phyloP scores from a whole-genome alignment of 2,329 filamentous ascomycete species.

The Diaporthe ampelina region DNA sequence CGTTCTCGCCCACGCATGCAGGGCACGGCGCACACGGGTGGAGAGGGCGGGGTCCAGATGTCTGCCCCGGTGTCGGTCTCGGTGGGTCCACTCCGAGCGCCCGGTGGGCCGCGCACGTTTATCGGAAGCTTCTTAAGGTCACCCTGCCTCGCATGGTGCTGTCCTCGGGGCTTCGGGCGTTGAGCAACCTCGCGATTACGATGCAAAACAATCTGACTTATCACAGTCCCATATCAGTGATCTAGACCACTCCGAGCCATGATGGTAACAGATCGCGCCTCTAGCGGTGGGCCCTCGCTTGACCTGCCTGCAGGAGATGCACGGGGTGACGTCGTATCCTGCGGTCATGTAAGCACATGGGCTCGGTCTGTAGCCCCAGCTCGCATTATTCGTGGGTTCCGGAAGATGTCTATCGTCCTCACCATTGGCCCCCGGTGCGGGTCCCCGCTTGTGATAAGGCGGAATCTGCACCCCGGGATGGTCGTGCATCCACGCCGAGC shows the following conservation, averaged over 20 bases:
- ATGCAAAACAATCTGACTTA: neutral
- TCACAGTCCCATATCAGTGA: neutral
- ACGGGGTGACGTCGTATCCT: slow-evolving; percentile 24
- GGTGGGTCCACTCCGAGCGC: neutral
- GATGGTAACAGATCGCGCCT: neutral
- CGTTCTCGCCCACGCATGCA: neutral
- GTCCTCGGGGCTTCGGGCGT: neutral
- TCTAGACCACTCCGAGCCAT: neutral
- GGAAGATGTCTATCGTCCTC: neutral
- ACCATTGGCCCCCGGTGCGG: neutral
- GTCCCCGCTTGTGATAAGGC: slow-evolving; percentile 25
- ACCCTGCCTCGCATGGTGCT: neutral
- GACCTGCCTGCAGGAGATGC: slow-evolving; percentile 1
- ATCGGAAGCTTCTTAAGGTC: too few relatives aligned
- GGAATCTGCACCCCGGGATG: neutral
- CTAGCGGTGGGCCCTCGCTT: slow-evolving; percentile 3
- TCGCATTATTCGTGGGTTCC: slow-evolving; percentile 10
- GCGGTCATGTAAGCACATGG: slow-evolving; percentile 18
- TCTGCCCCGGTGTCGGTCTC: slow-evolving; percentile 20
- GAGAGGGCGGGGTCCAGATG: neutral
- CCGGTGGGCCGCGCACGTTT: neutral
- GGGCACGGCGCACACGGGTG: neutral
- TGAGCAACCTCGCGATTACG: neutral
- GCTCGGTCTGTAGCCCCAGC: neutral
- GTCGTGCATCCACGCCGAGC: neutral